Base-by-base conservation (phyloP, 495 filamentous ascomycete genomes). In the Xylaria longipes region DNA sequence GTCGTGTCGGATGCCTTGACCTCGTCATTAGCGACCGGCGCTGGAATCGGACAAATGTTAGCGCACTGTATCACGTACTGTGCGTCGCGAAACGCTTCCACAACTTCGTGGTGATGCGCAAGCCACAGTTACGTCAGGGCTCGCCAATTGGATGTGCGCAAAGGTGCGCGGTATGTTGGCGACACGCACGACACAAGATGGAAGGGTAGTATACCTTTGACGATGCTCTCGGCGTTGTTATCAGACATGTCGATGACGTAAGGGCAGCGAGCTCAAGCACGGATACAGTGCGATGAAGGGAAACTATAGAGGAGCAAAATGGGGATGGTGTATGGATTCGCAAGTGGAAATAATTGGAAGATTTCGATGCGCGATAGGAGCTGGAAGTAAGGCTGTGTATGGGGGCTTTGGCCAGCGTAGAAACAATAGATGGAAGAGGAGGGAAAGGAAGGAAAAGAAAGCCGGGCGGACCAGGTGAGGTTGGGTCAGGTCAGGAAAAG, bases 221-320 rank as follows among this genome's bases (percentile, higher is more conserved):
- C 77, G 66, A 78, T 75, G 74, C 80, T 75, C 66, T 78, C 75
- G 73, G 78, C 74, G 75, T 73, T 82, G 71, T 62, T 80, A 54
- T 79, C 76, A 58, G 79, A 70, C 79, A 81, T 81, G 69, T 78
- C 79, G 76, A 85, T 84, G 83, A 83, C 84, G 83, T 84, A 83
- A 79, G 77, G 69, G 68, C 31, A 72, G 33, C 56, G 50, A 66
- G 60, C 33, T 58, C 27, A 37, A 68, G 71, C 48, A 58, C 37
- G 63, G 39, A 65, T 65, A 71, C 69, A 71, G 69, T 71, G 69
- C 69, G 69, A 71, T 60, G 39, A 41, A 39, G 12, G 27, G 12
- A 29, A 33, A 37, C 22, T 58, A 39, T 29, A 11, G 15, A 43
- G 31, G 15, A 64, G 45, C 52, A 52, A 64, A 56, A 43, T 25